Evolutionary conservation across 306 rosid genomes (phyloP).

Genomic region (Neltuma alba): DNA sequence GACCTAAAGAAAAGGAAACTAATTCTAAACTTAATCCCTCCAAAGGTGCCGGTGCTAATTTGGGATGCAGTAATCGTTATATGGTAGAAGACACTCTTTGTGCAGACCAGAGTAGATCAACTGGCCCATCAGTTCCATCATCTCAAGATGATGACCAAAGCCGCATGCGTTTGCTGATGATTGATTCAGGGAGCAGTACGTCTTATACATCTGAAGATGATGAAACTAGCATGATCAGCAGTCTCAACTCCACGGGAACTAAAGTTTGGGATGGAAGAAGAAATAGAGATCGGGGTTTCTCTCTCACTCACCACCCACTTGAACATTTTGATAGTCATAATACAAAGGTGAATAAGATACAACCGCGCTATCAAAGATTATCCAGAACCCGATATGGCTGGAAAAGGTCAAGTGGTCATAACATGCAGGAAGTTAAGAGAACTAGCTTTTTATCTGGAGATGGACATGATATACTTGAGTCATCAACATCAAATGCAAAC

Average conservation of each 20-base stretch:
- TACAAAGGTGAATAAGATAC: slow-evolving; percentile 60
- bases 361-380: slow-evolving; percentile 47
- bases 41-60: slow-evolving; percentile 43
- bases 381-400: slow-evolving; percentile 54
- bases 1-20: slow-evolving; percentile 47
- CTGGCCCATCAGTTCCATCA: slow-evolving; percentile 42
- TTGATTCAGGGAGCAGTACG: slow-evolving; percentile 72
- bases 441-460: slow-evolving; percentile 91
- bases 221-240: slow-evolving; percentile 63
- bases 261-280: slow-evolving; percentile 94
- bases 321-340: slow-evolving; percentile 60
- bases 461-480: slow-evolving; percentile 75
- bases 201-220: slow-evolving; percentile 88
- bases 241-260: slow-evolving; percentile 90
- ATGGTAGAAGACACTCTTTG: slow-evolving; percentile 37
- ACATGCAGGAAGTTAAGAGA: slow-evolving; percentile 82
- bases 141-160: slow-evolving; percentile 51
- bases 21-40: slow-evolving; percentile 46
- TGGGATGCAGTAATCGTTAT: slow-evolving; percentile 46
- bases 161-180: slow-evolving; percentile 43
- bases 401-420: slow-evolving; percentile 58
- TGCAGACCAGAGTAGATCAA: slow-evolving; percentile 43
- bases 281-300: slow-evolving; percentile 63
- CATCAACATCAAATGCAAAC: slow-evolving; percentile 49
- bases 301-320: slow-evolving; percentile 93